Conservation (phyloP, 176 grass and related monocot genomes). For the Paspalum vaginatum region DNA sequence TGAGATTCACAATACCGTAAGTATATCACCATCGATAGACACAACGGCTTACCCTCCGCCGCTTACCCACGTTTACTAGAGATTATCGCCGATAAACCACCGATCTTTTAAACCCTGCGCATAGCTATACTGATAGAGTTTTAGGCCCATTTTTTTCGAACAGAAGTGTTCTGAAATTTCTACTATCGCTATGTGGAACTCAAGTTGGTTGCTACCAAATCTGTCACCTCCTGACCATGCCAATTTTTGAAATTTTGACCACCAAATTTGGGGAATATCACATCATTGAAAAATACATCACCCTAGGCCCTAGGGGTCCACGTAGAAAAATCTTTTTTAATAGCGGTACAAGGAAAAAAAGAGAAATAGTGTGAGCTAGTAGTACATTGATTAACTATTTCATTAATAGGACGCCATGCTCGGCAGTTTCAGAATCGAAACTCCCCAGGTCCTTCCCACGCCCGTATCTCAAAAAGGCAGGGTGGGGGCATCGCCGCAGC, state of each 20-base stretch:
- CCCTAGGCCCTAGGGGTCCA: background rate
- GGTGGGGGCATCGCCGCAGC: slow-evolving; percentile 30
- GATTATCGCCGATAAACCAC: too few relatives aligned
- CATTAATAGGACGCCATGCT: background rate
- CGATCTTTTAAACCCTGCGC: too few relatives aligned
- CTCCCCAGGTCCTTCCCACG: background rate
- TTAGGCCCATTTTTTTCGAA: background rate
- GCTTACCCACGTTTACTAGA: too few relatives aligned
- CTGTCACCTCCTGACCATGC: too few relatives aligned
- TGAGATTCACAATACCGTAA: too few relatives aligned
- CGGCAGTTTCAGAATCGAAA: slow-evolving; percentile 1
- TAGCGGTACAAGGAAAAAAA: background rate
- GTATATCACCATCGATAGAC: too few relatives aligned
- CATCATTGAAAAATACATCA: background rate
- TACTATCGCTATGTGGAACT: background rate
- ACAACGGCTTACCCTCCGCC: too few relatives aligned
- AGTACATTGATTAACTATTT: too few relatives aligned
- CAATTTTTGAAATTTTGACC: too few relatives aligned
- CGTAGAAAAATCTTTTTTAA: background rate
- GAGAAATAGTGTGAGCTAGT: background rate
- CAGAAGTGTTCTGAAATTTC: background rate
- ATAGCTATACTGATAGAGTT: background rate
- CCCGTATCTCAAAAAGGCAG: slow-evolving; percentile 35
- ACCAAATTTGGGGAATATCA: too few relatives aligned
- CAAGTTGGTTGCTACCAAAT: too few relatives aligned